phyloP scores from a whole-genome alignment of 208 protist genomes.

The Trichomonas vaginalis region DNA sequence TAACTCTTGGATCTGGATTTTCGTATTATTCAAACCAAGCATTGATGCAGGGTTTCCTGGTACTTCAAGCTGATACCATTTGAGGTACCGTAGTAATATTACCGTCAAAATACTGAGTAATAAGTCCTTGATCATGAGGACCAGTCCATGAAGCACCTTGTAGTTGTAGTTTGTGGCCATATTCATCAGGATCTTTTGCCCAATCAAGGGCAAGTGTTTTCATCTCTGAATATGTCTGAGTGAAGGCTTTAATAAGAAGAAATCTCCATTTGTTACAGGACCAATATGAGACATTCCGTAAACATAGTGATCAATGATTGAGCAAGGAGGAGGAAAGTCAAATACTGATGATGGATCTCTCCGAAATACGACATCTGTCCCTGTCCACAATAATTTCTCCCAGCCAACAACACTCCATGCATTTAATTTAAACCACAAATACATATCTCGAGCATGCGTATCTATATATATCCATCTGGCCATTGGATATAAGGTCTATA shows the following conservation, averaged over 20 bases:
- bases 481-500: not conserved
- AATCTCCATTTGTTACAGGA: not conserved
- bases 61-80: not conserved
- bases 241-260: not conserved
- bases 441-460: not conserved
- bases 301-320: not conserved
- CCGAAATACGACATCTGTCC: not conserved
- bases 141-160: not conserved
- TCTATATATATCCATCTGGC: not conserved
- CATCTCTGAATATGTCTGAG: not conserved
- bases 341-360: not conserved
- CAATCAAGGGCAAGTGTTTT: not conserved
- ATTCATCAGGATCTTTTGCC: not conserved
- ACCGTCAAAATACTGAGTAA: not conserved
- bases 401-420: not conserved
- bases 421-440: not conserved
- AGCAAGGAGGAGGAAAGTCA: not conserved
- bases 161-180: not conserved
- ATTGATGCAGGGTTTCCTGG: not conserved
- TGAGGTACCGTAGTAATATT: not conserved
- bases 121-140: not conserved
- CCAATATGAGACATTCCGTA: not conserved
- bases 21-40: not conserved
- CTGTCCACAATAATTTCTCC: not conserved
- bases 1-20: not conserved